phyloP scores from a whole-genome alignment of 2,329 filamentous ascomycete genomes.

The Diaporthe sp. region DNA sequence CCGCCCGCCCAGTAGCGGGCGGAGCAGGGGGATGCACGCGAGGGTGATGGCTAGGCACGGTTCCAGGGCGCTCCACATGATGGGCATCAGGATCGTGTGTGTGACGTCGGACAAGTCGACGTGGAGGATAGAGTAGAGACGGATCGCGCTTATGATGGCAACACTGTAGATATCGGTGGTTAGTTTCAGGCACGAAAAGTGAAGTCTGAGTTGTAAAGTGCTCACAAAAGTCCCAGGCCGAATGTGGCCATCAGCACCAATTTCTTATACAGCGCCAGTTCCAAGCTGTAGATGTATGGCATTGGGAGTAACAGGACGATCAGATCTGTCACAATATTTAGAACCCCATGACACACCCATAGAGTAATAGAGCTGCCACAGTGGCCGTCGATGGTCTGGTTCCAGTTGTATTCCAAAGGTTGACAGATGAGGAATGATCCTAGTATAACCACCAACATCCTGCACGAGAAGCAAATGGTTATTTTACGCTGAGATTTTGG shows the following conservation, averaged over 20 bases:
- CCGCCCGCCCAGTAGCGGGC: conserved; percentile 52
- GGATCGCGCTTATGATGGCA: conserved; percentile 51
- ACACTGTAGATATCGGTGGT: neutral
- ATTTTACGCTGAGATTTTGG: neutral
- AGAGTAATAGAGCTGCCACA: neutral
- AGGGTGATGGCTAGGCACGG: conserved; percentile 55
- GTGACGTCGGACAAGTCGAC: conserved; percentile 54
- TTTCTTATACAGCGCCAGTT: conserved; percentile 25
- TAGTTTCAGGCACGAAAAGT: neutral
- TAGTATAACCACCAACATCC: conserved; percentile 12
- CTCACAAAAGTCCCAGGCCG: conserved; percentile 9
- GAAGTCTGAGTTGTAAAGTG: too few relatives aligned
- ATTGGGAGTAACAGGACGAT: conserved; percentile 20
- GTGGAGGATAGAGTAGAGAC: conserved; percentile 50
- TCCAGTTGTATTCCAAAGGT: conserved; percentile 35
- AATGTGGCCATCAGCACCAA: conserved; percentile 25
- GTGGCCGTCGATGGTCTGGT: conserved; percentile 14
- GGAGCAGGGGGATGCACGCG: conserved; percentile 56
- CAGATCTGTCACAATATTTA: conserved; percentile 27
- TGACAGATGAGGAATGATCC: conserved; percentile 45
- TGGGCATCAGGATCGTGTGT: conserved; percentile 50
- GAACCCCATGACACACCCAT: neutral
- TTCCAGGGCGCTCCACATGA: conserved; percentile 54
- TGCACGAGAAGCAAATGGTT: neutral
- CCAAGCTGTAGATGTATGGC: conserved; percentile 29